Base-by-base conservation (phyloP, 208 protist genomes). In the Leishmania arabica region DNA sequence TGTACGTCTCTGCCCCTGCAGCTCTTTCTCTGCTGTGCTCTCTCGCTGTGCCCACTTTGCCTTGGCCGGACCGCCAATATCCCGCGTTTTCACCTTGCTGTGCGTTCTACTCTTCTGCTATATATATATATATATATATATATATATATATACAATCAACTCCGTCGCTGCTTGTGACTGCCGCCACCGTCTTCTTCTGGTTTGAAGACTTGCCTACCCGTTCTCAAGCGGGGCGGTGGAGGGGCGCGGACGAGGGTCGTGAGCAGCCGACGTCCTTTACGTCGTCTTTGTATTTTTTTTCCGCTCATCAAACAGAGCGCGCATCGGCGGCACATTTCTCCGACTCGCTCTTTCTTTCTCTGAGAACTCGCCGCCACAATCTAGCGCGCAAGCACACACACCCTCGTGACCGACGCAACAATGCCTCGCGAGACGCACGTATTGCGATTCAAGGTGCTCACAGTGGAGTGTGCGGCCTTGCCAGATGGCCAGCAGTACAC, bases 371-470 rank as follows among this genome's bases (percentile, higher is more conserved):
- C 27, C 8, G 15, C 62, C 31, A 45, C 40, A 82, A 1, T 71
- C 40, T 21, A 27, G 31, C 17, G 4, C 40, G 21, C 37, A 71
- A 0, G 40, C 66, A 47, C 66, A 13, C 24, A 40, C 24, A 40
- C 34, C 7, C 5, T 71, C 24, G 24, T 37, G 9, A n/a, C 54
- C 19, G 51, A 31, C 72, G n/a, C 47, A 27, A 45, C 72, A 34
- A 93, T 90, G 84, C 87, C 87, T 60, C 90, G 82, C 17, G 90
- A 95, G 24, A 85, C 90, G 49, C 88, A 96, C 81, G 90, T 95
- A 86, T 77, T 95, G 45, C 91, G 92, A 66, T 96, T 97, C 79
- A 93, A 94, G 77, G 88, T 95, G 73, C 76, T 95, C 9, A 86
- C 78, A 31, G 69, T 97, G 62, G 86, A 93, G 82, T 95, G 91